Evolutionary conservation across 2,329 filamentous ascomycete species (phyloP), one percentile per base, ranked within the genome.

Genomic region (Trichophyton mentagrophytes): DNA sequence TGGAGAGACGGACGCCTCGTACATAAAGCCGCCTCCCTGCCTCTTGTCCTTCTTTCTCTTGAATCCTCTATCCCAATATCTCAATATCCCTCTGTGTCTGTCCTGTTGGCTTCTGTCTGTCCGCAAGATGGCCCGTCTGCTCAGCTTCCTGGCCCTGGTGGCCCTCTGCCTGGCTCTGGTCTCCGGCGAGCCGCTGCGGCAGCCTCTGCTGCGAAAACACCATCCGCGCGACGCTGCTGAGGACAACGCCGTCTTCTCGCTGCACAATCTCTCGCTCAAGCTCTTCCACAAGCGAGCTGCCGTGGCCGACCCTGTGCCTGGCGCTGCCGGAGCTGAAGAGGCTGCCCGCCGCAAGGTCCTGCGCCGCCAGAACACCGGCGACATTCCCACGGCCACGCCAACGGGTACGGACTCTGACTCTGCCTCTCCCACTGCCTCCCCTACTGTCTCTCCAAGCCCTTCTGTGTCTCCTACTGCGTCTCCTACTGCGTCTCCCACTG

Each of bases 291-390:
- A 57, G 55, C 15, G 58, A 51, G 57, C 55, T n/a, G 47, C 58
- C 17, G 42, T 46, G 59, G 42, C 40, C 13, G 60, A 61, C 5
- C 60, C 46, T 1, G 44, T 57, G 11, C 55, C 42, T 17, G 47
- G 59, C 47, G 62, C 58, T 30, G 61, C 40, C 20, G 57, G 25
- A 5, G 42, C 30, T 42, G 59, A 60, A 49, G 44, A 36, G 44
- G 60, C 59, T 25, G 55, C 36, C 30, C 63, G 63, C n/a, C 61
- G 59, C 27, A 46, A 62, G 25, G 30, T 62, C 55, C 55, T 63
- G 59, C 60, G 62, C 33, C 13, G 63, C 13, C 63, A 64, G 40
- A 56, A 57, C 22, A 61, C 59, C 55, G 62, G 49, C 36, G 59
- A 46, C n/a, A 46, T 58, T 13, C 58, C 63, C 20, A 57, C 58